Percentiles rank a stretch among this genome's conserved stretches.
These are phyloP conservation scores for Penstemon davidsonii DNA, from an alignment of 257 asterid species.

Conservation along the genomic window DNA sequence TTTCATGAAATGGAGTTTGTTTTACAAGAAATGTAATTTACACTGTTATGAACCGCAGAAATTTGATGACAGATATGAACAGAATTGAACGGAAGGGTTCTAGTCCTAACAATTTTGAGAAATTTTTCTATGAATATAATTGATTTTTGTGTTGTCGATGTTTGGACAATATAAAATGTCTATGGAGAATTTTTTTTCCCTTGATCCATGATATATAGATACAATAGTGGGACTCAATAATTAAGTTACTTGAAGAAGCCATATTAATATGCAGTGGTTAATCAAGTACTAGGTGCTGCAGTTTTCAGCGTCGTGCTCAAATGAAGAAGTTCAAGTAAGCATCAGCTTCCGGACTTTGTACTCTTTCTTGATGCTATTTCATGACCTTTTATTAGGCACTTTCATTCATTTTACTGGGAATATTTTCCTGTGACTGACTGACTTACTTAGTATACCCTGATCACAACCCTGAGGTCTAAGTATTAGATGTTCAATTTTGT, in stretches of 20 bases:
- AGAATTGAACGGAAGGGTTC: background rate
- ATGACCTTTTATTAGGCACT: too few relatives aligned
- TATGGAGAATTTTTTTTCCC: background rate
- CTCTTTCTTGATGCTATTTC: too few relatives aligned
- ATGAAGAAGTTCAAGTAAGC: too few relatives aligned
- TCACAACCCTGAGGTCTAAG: too few relatives aligned
- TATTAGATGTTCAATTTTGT: background rate
- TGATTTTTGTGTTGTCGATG: constrained; percentile 8
- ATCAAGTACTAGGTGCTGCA: too few relatives aligned
- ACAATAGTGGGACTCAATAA: background rate
- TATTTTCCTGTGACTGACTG: too few relatives aligned
- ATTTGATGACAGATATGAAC: constrained; percentile 20
- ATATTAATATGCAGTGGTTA: background rate
- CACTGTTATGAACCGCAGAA: constrained; percentile 7
- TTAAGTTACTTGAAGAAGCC: too few relatives aligned
- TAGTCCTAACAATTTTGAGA: background rate
- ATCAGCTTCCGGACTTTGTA: too few relatives aligned
- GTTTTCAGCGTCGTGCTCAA: too few relatives aligned
- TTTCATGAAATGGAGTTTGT: constrained; percentile 49
- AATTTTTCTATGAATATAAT: background rate
- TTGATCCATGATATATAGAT: background rate
- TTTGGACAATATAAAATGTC: background rate
- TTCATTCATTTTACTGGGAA: too few relatives aligned
- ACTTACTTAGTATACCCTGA: too few relatives aligned
- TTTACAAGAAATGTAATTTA: background rate